These are phyloP conservation scores for Lecanicillium sp. DNA, from an alignment of 2,329 filamentous ascomycete genomes.

Conservation along the genomic window DNA sequence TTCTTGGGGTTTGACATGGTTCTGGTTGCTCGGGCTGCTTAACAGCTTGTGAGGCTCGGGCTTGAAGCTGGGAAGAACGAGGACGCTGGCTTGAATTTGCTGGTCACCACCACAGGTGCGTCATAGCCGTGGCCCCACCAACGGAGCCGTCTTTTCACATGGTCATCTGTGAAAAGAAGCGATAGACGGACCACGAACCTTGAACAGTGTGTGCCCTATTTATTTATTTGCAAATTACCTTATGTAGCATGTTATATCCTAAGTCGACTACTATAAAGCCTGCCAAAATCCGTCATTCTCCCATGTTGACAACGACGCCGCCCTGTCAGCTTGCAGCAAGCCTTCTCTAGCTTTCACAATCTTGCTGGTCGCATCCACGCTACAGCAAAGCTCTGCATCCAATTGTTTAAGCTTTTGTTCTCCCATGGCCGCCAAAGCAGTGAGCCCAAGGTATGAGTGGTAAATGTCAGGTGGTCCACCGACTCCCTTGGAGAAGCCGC, in stretches of 20 bases:
- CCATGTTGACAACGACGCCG: slow-evolving; percentile 8
- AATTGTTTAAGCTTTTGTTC: slow-evolving; percentile 62
- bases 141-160: too few species aligned
- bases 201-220: too few species aligned
- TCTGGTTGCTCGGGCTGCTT: neutral
- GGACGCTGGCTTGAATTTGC: too few species aligned
- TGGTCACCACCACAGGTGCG: too few species aligned
- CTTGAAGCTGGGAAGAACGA: too few species aligned
- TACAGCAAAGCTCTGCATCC: slow-evolving; percentile 71
- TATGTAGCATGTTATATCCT: too few species aligned
- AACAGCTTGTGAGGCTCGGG: too few species aligned
- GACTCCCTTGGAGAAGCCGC: slow-evolving; percentile 69
- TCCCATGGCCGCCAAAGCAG: slow-evolving; percentile 65
- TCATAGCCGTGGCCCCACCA: too few species aligned
- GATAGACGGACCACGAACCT: too few species aligned
- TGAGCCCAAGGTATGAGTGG: slow-evolving; percentile 82
- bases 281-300: slow-evolving; percentile 20
- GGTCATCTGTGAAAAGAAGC: too few species aligned
- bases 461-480: slow-evolving; percentile 69
- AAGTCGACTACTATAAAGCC: neutral
- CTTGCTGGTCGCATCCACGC: slow-evolving; percentile 44
- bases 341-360: slow-evolving; percentile 38
- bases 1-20: slow-evolving; percentile 11
- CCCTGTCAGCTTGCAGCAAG: slow-evolving; percentile 17
- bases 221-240: too few species aligned